phyloP scores from a whole-genome alignment of 2,329 filamentous ascomycete genomes.

The Nemania sp. region DNA sequence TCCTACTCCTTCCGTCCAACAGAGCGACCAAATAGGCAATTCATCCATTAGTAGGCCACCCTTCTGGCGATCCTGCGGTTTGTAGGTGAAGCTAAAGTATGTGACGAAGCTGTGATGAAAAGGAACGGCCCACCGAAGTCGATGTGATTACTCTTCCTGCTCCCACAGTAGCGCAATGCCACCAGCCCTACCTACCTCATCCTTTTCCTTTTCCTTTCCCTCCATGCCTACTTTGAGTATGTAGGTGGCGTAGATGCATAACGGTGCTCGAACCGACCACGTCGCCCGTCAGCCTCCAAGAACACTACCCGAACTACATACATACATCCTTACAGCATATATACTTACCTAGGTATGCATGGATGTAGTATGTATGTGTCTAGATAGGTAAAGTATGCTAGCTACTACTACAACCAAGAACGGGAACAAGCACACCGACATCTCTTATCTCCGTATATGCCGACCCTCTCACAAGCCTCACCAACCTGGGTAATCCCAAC shows the following conservation, averaged over 20 bases:
- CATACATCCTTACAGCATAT: neutral
- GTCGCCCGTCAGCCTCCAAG: neutral
- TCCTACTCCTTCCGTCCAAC: neutral
- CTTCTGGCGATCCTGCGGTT: constrained; percentile 1
- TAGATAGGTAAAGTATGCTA: neutral
- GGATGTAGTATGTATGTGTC: too few relatives aligned
- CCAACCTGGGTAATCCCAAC: neutral
- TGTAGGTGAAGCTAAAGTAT: neutral
- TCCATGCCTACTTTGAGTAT: neutral
- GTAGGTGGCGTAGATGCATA: neutral
- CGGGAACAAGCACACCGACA: constrained; percentile 3
- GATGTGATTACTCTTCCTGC: neutral
- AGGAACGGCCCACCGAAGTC: neutral
- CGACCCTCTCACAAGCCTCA: neutral
- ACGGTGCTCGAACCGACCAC: neutral
- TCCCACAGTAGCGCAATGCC: neutral
- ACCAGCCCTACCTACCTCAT: neutral
- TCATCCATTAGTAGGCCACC: constrained; percentile 3
- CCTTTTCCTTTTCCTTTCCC: neutral
- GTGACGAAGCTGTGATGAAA: neutral
- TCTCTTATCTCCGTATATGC: constrained; percentile 3
- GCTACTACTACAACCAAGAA: neutral
- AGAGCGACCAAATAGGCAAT: constrained; percentile 7
- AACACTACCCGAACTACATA: neutral
- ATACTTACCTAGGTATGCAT: too few relatives aligned